Conservation (phyloP, 371 early-diverging fungal species). For the Thermomucor indicae-seudaticae region DNA sequence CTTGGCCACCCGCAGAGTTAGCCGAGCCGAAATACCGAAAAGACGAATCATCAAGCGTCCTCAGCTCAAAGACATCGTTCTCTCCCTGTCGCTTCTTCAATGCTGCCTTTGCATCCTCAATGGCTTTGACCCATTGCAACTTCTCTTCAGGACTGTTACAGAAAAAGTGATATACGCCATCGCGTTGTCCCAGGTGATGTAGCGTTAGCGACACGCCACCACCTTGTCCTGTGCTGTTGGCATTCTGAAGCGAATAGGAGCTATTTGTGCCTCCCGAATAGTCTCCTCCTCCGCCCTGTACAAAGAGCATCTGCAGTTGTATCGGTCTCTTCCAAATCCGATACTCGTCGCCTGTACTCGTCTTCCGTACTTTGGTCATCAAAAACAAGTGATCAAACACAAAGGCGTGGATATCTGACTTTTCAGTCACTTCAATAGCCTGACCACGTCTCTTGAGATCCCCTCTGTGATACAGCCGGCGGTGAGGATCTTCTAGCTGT, state of each 20-base stretch:
- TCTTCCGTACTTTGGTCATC: conserved; percentile 66
- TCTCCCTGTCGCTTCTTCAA: conserved; percentile 40
- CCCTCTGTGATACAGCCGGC: conserved; percentile 76
- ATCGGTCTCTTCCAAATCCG: conserved; percentile 66
- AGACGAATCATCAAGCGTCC: conserved; percentile 36
- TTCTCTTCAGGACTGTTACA: conserved; percentile 70
- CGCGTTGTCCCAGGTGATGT: conserved; percentile 39
- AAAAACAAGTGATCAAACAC: conserved; percentile 88
- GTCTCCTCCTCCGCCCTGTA: conserved; percentile 24
- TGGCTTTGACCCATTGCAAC: conserved; percentile 78
- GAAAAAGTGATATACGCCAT: conserved; percentile 33
- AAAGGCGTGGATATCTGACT: conserved; percentile 71
- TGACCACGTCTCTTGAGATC: conserved; percentile 66
- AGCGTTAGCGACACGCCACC: conserved; percentile 19
- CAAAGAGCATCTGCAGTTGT: conserved; percentile 56
- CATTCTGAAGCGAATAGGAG: conserved; percentile 1
- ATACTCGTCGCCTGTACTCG: conserved; percentile 53
- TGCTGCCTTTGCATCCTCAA: conserved; percentile 70
- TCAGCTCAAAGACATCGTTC: conserved; percentile 64
- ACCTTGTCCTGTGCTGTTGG: neutral
- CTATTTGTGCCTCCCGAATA: conserved; percentile 8
- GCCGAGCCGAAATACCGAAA: conserved; percentile 28
- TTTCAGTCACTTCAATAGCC: conserved; percentile 63
- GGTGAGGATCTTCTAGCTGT: conserved; percentile 63
- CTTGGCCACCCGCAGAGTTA: conserved; percentile 17